These are phyloP conservation scores for Magnolia changhungtana DNA, from an alignment of 164 flowering plant genomes.

Conservation along the genomic window DNA sequence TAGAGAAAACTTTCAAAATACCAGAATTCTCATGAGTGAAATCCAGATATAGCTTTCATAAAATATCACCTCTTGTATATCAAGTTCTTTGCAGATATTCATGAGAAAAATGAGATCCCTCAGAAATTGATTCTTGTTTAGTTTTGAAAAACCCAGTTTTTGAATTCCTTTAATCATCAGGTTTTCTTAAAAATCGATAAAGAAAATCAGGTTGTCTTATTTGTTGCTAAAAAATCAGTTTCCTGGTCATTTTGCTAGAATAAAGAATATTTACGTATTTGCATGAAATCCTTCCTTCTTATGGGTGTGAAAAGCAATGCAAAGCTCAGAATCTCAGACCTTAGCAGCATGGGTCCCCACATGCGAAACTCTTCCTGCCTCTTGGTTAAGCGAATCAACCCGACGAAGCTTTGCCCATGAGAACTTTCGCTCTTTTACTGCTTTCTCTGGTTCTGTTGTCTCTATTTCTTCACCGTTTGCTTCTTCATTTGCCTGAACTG, in stretches of 20 bases:
- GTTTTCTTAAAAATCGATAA: background rate
- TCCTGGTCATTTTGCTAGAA: background rate
- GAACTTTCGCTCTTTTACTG: conserved; percentile 33
- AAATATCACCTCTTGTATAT: background rate
- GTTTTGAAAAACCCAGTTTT: background rate
- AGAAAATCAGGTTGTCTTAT: background rate
- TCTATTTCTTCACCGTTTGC: conserved; percentile 10
- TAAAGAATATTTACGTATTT: background rate
- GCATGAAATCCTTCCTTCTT: background rate
- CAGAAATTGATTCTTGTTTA: background rate
- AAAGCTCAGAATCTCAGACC: conserved; percentile 1
- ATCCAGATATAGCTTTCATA: background rate
- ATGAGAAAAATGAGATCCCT: background rate
- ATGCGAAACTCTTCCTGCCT: conserved; percentile 52
- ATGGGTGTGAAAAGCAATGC: background rate
- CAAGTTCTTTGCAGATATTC: background rate
- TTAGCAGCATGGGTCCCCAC: conserved; percentile 8
- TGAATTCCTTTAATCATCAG: background rate
- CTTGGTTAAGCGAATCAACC: conserved; percentile 55
- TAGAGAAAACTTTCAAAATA: too few species aligned
- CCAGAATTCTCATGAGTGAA: too few species aligned
- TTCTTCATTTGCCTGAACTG: background rate
- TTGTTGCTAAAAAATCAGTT: background rate
- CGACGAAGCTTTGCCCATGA: conserved; percentile 57
- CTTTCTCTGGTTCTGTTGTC: background rate